Evolutionary conservation across 2,329 filamentous ascomycete species (phyloP).

Genomic region (Waltergamsia citrina): DNA sequence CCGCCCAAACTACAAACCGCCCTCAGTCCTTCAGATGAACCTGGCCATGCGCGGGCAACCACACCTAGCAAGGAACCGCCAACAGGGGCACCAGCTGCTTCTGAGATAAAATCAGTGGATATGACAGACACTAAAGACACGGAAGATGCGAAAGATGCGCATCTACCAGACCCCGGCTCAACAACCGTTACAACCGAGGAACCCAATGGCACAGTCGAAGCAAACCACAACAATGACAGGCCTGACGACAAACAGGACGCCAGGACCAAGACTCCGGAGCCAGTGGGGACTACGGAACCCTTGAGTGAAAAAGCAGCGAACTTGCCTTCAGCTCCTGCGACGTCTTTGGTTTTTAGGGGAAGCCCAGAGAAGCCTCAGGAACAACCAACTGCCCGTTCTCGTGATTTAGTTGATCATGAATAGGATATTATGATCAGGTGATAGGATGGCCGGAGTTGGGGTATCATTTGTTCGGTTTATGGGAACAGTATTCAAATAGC

Average conservation of each 20-base stretch:
- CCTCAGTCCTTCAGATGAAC: constrained; percentile 11
- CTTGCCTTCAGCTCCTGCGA: constrained; percentile 20
- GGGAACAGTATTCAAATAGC: too few relatives aligned
- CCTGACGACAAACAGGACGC: not conserved
- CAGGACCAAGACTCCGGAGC: not conserved
- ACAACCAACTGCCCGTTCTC: constrained; percentile 15
- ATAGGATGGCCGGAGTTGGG: constrained; percentile 12
- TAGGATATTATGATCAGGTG: constrained; percentile 8
- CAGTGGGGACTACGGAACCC: not conserved
- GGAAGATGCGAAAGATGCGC: too few relatives aligned
- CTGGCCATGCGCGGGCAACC: too few relatives aligned
- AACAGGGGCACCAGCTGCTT: too few relatives aligned
- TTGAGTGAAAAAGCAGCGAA: constrained; percentile 1
- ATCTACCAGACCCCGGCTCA: too few relatives aligned
- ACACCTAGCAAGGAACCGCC: too few relatives aligned
- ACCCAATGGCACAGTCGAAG: too few relatives aligned
- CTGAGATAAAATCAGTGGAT: too few relatives aligned
- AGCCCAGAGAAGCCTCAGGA: constrained; percentile 48
- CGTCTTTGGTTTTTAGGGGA: constrained; percentile 47
- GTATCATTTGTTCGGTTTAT: too few relatives aligned
- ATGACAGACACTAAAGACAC: too few relatives aligned
- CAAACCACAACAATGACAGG: too few relatives aligned
- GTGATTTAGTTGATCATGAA: constrained; percentile 17
- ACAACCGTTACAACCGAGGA: too few relatives aligned
- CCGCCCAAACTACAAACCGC: constrained; percentile 25